A percentile compares a stretch with the other conserved stretches of the same genome.
These are phyloP conservation scores for Fagopyrum tataricum DNA, from an alignment of 148 eudicot species.

Conservation along the genomic window DNA sequence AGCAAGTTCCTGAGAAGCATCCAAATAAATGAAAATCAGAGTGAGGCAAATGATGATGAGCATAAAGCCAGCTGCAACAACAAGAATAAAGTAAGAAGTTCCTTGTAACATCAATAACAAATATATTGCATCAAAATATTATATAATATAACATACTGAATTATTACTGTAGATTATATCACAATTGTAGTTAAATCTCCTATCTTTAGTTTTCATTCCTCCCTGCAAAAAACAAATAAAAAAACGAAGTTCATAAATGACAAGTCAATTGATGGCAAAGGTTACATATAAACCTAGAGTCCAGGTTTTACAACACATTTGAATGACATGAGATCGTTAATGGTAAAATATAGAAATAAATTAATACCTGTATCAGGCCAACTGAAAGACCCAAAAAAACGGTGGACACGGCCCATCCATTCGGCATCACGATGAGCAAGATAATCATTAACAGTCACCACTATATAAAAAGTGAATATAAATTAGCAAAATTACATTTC, in stretches of 20 bases:
- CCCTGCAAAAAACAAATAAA: slow-evolving; percentile 31
- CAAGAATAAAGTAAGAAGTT: background rate
- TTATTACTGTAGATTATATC: slow-evolving; percentile 97
- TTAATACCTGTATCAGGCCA: slow-evolving; percentile 87
- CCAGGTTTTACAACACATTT: background rate
- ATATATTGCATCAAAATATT: background rate
- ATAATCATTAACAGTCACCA: slow-evolving; percentile 97
- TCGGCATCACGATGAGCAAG: slow-evolving; percentile 99
- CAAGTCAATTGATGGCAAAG: background rate
- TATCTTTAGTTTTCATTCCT: slow-evolving; percentile 70
- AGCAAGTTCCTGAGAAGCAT: slow-evolving; percentile 74
- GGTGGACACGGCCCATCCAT: slow-evolving; percentile 99
- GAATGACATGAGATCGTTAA: background rate
- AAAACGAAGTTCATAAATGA: background rate
- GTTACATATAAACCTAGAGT: background rate
- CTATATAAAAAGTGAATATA: slow-evolving; percentile 30
- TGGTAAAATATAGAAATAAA: slow-evolving; percentile 12
- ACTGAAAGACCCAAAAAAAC: slow-evolving; percentile 96
- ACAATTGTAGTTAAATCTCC: slow-evolving; percentile 71
- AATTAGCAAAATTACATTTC: background rate
- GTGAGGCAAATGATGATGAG: background rate
- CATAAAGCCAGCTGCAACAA: background rate
- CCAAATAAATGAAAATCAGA: slow-evolving; percentile 10
- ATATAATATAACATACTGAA: slow-evolving; percentile 51
- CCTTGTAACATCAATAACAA: background rate